Percentiles rank a stretch among this genome's conserved stretches.
Evolutionary conservation across 2,329 filamentous ascomycete genomes (phyloP).

Genomic region (Penicillium thymicola): DNA sequence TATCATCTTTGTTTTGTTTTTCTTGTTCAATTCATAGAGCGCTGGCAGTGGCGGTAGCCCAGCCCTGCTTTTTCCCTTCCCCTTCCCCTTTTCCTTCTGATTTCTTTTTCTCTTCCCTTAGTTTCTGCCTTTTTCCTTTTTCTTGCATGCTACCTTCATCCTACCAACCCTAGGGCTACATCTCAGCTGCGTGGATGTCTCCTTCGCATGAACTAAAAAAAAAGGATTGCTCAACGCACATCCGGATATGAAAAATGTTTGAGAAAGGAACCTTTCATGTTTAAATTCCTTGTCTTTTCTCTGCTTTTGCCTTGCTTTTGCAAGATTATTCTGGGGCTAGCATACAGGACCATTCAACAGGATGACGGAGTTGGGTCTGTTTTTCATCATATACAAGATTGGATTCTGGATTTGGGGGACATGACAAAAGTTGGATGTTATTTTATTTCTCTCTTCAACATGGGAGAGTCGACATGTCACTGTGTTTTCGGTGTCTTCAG

Average conservation of each 20-base stretch:
- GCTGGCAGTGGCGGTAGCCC: slow-evolving; percentile 3
- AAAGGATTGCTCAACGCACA: not conserved
- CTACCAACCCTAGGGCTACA: not conserved
- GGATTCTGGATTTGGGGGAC: not conserved
- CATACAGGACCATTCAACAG: slow-evolving; percentile 10
- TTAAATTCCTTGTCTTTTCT: not conserved
- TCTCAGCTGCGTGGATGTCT: not conserved
- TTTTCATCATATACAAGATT: not conserved
- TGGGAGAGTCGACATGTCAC: slow-evolving; percentile 6
- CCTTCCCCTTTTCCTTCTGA: not conserved
- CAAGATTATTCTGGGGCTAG: not conserved
- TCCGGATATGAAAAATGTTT: not conserved
- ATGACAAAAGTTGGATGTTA: slow-evolving; percentile 15
- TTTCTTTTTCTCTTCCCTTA: not conserved
- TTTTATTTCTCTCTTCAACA: slow-evolving; percentile 26
- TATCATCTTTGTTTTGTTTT: slow-evolving; percentile 3
- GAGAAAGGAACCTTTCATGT: not conserved
- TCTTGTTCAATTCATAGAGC: slow-evolving; percentile 15
- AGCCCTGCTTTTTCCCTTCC: not conserved
- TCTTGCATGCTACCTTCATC: not conserved
- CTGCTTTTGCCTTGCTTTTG: not conserved
- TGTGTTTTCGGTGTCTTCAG: not conserved
- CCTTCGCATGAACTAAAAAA: not conserved
- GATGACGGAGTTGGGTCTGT: slow-evolving; percentile 23
- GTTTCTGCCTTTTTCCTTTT: not conserved